Conservation (phyloP, 2,329 filamentous ascomycete species). For the Paraconiothyrium sp. region DNA sequence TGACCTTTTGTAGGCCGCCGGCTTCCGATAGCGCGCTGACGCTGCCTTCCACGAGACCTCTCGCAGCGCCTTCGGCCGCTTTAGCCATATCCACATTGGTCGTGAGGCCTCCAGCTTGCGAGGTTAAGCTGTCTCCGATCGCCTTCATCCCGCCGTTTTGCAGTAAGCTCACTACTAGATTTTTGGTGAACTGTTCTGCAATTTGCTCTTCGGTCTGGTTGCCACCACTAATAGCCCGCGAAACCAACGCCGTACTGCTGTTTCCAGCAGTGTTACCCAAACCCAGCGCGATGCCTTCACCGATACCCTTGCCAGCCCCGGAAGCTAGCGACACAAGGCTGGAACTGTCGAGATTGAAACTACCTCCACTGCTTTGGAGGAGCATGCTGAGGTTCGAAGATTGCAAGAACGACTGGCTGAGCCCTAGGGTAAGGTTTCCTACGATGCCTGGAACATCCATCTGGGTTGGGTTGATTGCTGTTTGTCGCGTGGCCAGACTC, state of each 20-base stretch:
- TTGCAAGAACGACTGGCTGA: conserved; percentile 37
- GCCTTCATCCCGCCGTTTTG: conserved; percentile 31
- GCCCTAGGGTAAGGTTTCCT: conserved; percentile 32
- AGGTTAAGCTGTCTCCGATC: conserved; percentile 15
- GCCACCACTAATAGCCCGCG: conserved; percentile 17
- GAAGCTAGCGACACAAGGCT: conserved; percentile 34
- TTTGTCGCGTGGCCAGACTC: conserved; percentile 24
- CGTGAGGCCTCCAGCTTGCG: conserved; percentile 19
- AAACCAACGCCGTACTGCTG: conserved; percentile 12
- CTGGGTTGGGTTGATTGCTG: conserved; percentile 14
- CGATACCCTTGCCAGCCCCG: conserved; percentile 41
- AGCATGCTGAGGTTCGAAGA: conserved; percentile 31
- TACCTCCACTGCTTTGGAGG: conserved; percentile 4
- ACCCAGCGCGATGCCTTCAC: conserved; percentile 36
- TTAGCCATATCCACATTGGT: conserved; percentile 27
- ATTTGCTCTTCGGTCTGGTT: conserved; percentile 21
- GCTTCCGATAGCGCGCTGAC: conserved; percentile 35
- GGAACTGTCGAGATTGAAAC: conserved; percentile 23
- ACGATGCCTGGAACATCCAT: conserved; percentile 32
- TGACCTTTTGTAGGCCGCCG: conserved; percentile 39
- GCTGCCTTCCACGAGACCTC: conserved; percentile 38
- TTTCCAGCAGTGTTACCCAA: conserved; percentile 24
- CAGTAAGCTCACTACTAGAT: conserved; percentile 33
- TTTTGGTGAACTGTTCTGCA: conserved; percentile 35
- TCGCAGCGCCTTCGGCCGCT: conserved; percentile 38